Evolutionary conservation across 306 rosid species (phyloP), one percentile per base, ranked within the genome.

Genomic region (Echinosophora koreensis): DNA sequence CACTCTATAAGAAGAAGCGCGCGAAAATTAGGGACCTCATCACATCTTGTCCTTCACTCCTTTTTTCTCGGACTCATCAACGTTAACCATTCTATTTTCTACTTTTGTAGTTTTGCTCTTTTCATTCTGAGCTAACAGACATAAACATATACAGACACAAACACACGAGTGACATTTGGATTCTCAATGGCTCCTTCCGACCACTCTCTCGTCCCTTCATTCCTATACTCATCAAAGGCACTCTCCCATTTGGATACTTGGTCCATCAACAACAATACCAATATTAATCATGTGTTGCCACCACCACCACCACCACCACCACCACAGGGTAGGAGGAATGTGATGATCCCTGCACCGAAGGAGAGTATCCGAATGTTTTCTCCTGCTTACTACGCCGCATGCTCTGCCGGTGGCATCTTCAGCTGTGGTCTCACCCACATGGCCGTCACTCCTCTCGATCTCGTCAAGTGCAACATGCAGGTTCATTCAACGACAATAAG

Each of bases 381-480:
- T 55, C 89, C 90, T 30, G 82, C 81, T 13, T 93, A 73, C 81
- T 93, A 89, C 37, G 90, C 82, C 0, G 88, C 89, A 0, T 86
- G 93, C 52, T 84, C 89, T 8, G 57, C 46, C 1, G 94, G 89
- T 13, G 98, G 97, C 15, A 37, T 72, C 59, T 75, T 93, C 77
- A 65, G 86, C 70, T 82, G 88, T 41, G 97, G 97, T 37, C 87
- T 61, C 32, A 91, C 92, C 12, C 98, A 93, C 85, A 85, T 66
- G 88, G 73, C 88, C 5, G 87, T 91, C 84, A 93, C 98, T 66
- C 98, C 98, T 64, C 69, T 88, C 11, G 98, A 93, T 75, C 79
- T 93, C 17, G 84, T 90, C 84, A 93, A 93, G 86, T 93, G 98
- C 85, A 91, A 91, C 74, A 93, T 91, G 98, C 98, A 93, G 93